A percentile compares a stretch with the other conserved stretches of the same genome.
Evolutionary conservation across 331 rosid genomes (phyloP).

Genomic region (Cydonia oblonga): DNA sequence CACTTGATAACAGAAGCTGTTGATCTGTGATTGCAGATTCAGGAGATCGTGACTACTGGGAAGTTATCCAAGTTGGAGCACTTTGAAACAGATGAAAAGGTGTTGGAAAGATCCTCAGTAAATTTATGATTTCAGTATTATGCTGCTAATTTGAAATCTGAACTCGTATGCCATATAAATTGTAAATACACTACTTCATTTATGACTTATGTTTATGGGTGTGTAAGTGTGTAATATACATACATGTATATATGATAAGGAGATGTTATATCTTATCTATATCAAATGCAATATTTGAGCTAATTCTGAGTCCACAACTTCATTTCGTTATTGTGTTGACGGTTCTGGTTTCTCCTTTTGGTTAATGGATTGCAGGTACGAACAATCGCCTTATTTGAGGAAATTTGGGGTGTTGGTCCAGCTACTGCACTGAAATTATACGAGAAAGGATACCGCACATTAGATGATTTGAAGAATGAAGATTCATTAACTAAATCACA

Average conservation of each 20-base stretch:
- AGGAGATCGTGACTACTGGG: conserved; percentile 83
- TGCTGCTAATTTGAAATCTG: background rate
- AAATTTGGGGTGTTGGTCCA: conserved; percentile 96
- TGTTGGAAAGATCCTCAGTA: conserved; percentile 22
- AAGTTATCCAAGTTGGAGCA: conserved; percentile 80
- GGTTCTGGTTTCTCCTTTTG: background rate
- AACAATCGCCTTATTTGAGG: conserved; percentile 79
- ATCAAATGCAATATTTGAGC: background rate
- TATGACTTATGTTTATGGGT: background rate
- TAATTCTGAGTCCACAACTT: background rate
- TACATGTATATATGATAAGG: background rate
- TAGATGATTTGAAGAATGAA: conserved; percentile 66
- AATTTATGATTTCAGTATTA: background rate
- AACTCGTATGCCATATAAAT: background rate
- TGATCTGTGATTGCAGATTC: conserved; percentile 51
- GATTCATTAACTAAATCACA: conserved; percentile 66
- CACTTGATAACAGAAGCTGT: conserved; percentile 14
- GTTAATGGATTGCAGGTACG: conserved; percentile 39
- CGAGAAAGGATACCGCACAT: conserved; percentile 73
- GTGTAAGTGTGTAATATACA: background rate
- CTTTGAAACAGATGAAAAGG: conserved; percentile 89
- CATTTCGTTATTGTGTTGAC: background rate
- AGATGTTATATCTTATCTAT: background rate
- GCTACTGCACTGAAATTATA: conserved; percentile 84
- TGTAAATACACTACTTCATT: background rate